A percentile compares a stretch with the other conserved stretches of the same genome.
phyloP scores from a whole-genome alignment of 768 basidiomycete genomes.

The Favolaschia claudopus region DNA sequence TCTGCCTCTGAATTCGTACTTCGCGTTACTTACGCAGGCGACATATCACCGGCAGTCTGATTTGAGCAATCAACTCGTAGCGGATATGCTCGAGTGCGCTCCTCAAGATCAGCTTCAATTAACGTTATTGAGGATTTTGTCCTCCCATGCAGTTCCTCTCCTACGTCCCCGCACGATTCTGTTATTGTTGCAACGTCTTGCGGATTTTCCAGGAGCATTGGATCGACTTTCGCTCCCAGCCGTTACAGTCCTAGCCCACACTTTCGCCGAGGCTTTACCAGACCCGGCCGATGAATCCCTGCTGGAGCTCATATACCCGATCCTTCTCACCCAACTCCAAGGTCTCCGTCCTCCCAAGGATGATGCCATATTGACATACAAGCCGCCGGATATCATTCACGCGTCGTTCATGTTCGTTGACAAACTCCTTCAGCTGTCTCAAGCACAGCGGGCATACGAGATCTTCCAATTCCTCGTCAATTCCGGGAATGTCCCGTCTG shows the following conservation, averaged over 20 bases:
- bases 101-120: neutral
- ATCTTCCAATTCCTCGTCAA: conserved; percentile 60
- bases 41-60: conserved; percentile 18
- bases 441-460: conserved; percentile 46
- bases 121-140: conserved; percentile 18
- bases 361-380: conserved; percentile 40
- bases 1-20: conserved; percentile 11
- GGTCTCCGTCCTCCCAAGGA: conserved; percentile 35
- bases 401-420: conserved; percentile 53
- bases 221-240: neutral
- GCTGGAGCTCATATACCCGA: conserved; percentile 36
- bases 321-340: conserved; percentile 39
- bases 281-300: conserved; percentile 29
- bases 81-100: conserved; percentile 32
- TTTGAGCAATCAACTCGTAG: conserved; percentile 30
- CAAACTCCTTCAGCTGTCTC: conserved; percentile 45
- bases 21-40: conserved; percentile 18
- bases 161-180: conserved; percentile 21
- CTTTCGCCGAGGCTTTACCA: conserved; percentile 25
- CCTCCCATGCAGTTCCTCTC: conserved; percentile 15
- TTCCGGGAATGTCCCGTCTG: conserved; percentile 51
- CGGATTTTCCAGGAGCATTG: conserved; percentile 11
- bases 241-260: conserved; percentile 22
- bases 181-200: conserved; percentile 26
- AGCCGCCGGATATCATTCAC: conserved; percentile 46